Evolutionary conservation across 495 filamentous ascomycete genomes (phyloP).

Genomic region (Aspergillus carlsbadensis): DNA sequence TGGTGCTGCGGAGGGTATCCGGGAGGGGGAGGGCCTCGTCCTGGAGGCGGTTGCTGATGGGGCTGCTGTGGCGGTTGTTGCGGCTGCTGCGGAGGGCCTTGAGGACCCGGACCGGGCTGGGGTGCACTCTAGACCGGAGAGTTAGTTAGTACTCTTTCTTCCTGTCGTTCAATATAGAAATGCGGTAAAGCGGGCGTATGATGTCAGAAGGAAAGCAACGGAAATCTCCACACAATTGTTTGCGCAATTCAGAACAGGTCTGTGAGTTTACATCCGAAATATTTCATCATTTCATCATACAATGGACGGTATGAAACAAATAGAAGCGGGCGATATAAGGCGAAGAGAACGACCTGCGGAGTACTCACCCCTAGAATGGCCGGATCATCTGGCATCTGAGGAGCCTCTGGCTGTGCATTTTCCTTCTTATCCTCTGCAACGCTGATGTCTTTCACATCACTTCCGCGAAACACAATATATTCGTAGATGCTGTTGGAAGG

Average conservation of each 20-base stretch:
- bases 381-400: conserved; percentile 87
- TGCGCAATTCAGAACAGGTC: conserved; percentile 75
- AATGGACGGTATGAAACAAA: conserved; percentile 1
- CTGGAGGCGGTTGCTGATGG: conserved; percentile 39
- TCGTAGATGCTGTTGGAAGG: conserved; percentile 87
- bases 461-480: conserved; percentile 98
- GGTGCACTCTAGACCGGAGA: conserved; percentile 35
- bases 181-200: conserved; percentile 17
- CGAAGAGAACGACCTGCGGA: background rate
- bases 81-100: conserved; percentile 36
- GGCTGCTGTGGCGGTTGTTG: conserved; percentile 34
- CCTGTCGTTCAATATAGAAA: background rate
- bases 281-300: conserved; percentile 60
- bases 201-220: conserved; percentile 99
- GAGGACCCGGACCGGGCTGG: conserved; percentile 37
- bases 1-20: conserved; percentile 53
- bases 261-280: conserved; percentile 59
- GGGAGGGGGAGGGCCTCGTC: conserved; percentile 41
- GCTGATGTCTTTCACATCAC: conserved; percentile 96
- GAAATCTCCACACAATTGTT: conserved; percentile 89
- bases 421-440: conserved; percentile 84
- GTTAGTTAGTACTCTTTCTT: background rate
- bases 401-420: conserved; percentile 60
- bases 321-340: background rate
- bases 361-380: conserved; percentile 94